phyloP scores from a whole-genome alignment of 2,329 filamentous ascomycete genomes.

The Thyridium curvatum region DNA sequence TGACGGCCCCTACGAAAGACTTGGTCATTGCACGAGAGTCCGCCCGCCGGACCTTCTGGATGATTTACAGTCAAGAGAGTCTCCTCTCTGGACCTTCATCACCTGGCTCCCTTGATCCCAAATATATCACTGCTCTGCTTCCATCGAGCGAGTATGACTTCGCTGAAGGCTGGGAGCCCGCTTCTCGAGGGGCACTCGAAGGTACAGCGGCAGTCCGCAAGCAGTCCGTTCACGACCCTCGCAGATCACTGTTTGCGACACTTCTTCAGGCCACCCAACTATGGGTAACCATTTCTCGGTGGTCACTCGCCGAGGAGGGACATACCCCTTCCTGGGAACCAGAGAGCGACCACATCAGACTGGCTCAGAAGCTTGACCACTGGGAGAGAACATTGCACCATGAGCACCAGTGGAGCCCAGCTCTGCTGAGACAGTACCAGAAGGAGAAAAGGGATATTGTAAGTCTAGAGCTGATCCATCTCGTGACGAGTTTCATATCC shows the following conservation, averaged over 20 bases:
- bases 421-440: constrained; percentile 37
- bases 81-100: constrained; percentile 46
- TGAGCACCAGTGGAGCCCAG: constrained; percentile 39
- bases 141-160: constrained; percentile 49
- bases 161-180: constrained; percentile 37
- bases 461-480: constrained; percentile 8
- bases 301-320: constrained; percentile 37
- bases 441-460: constrained; percentile 43
- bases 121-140: constrained; percentile 48
- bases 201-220: constrained; percentile 46
- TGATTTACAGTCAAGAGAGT: constrained; percentile 53
- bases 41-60: constrained; percentile 54
- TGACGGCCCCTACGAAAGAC: constrained; percentile 34
- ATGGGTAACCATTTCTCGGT: constrained; percentile 46
- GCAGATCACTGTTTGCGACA: constrained; percentile 47
- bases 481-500: background rate
- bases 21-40: constrained; percentile 45
- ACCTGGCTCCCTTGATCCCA: constrained; percentile 42
- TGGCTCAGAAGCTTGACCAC: too few species aligned
- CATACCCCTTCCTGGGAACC: constrained; percentile 38
- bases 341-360: constrained; percentile 35
- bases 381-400: constrained; percentile 43
- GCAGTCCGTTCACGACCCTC: constrained; percentile 30
- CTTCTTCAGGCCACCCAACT: constrained; percentile 48
- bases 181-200: constrained; percentile 44